These are phyloP conservation scores for Enteropsectra breve DNA, from an alignment of 371 early-diverging fungal species.

Conservation along the genomic window DNA sequence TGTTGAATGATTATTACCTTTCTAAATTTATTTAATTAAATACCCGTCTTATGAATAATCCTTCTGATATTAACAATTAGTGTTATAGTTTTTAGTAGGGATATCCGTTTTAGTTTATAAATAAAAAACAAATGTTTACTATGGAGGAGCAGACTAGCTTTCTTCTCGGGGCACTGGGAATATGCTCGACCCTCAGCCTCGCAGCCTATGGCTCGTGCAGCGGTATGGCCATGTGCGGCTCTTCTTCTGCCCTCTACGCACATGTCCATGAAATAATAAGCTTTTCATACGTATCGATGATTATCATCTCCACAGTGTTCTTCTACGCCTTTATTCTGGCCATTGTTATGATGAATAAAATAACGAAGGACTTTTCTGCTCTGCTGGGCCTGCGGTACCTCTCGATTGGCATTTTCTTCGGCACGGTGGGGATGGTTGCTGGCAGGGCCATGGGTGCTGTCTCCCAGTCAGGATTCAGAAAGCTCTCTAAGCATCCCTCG, in stretches of 20 bases:
- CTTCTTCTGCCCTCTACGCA: slow-evolving; percentile 33
- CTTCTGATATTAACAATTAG: no score
- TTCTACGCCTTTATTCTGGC: slow-evolving; percentile 50
- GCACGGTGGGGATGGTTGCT: slow-evolving; percentile 4
- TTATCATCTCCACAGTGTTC: slow-evolving; percentile 51
- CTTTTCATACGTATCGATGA: slow-evolving; percentile 46
- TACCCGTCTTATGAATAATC: no score
- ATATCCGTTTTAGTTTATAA: no score
- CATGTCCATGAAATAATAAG: slow-evolving; percentile 40
- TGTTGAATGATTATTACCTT: no score
- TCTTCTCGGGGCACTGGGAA: slow-evolving; percentile 31
- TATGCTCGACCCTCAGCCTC: slow-evolving; percentile 21
- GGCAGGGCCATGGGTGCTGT: slow-evolving; percentile 24
- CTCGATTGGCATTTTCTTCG: slow-evolving; percentile 11
- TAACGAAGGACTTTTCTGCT: neutral
- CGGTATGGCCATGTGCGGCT: slow-evolving; percentile 39
- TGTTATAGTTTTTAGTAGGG: no score
- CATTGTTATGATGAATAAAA: slow-evolving; percentile 34
- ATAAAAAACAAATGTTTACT: no score
- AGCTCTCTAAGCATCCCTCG: neutral
- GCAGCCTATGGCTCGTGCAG: slow-evolving; percentile 47
- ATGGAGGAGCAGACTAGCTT: no score
- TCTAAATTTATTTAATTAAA: no score
- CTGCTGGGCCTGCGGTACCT: neutral
- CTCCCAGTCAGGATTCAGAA: slow-evolving; percentile 18